These are phyloP conservation scores for Styphnolobium japonicum DNA, from an alignment of 306 rosid species.

Conservation along the genomic window DNA sequence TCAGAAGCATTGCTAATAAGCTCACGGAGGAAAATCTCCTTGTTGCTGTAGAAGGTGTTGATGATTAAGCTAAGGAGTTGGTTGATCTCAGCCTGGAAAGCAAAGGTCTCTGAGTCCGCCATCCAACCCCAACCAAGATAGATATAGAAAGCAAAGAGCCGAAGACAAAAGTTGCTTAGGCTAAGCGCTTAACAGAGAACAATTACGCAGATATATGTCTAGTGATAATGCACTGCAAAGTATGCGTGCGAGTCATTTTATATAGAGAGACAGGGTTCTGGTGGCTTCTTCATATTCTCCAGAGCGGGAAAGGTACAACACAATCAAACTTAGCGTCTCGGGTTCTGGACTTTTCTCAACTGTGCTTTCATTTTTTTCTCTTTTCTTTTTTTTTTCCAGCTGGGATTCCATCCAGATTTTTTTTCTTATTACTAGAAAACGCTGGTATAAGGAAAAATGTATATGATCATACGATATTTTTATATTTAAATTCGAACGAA, in stretches of 20 bases:
- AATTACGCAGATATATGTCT: neutral
- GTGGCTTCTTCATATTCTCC: neutral
- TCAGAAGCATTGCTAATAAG: conserved; percentile 61
- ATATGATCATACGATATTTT: too few species aligned
- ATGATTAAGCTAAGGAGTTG: conserved; percentile 66
- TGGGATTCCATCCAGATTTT: neutral
- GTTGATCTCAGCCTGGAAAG: conserved; percentile 60
- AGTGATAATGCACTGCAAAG: too few species aligned
- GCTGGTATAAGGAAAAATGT: neutral
- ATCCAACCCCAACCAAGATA: neutral
- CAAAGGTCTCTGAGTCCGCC: conserved; percentile 58
- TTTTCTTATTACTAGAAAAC: neutral
- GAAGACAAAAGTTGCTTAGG: neutral
- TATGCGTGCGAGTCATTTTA: neutral
- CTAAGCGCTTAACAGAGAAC: neutral
- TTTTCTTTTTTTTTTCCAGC: neutral
- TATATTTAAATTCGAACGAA: too few species aligned
- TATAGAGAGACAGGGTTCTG: neutral
- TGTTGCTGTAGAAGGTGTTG: conserved; percentile 64
- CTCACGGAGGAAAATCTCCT: conserved; percentile 69
- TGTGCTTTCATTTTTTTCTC: neutral
- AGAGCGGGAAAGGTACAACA: neutral
- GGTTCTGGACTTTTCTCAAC: neutral
- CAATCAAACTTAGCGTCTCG: neutral
- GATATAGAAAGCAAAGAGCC: neutral